These are phyloP conservation scores for Phlegmacium glaucopus DNA, from an alignment of 768 basidiomycete species.

Conservation along the genomic window DNA sequence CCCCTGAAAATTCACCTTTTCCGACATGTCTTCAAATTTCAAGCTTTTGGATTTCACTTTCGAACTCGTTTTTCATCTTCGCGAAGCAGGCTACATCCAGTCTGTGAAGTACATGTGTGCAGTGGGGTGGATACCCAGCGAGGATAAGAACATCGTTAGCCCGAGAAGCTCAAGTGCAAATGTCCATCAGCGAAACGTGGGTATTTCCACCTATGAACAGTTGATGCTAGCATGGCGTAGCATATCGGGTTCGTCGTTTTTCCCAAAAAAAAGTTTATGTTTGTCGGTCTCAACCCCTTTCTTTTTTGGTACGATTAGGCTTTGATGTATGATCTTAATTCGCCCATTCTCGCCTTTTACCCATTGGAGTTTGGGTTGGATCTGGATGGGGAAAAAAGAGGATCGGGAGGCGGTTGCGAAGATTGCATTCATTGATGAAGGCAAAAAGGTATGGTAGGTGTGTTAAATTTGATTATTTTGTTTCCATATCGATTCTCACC, in stretches of 20 bases:
- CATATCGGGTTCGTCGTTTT: constrained; percentile 65
- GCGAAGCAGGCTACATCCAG: no score
- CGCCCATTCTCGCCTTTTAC: constrained; percentile 93
- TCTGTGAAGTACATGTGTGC: no score
- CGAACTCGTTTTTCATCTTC: no score
- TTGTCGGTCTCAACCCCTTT: no score
- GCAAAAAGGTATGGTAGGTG: constrained; percentile 79
- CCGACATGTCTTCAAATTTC: no score
- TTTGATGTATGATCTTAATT: constrained; percentile 81
- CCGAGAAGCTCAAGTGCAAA: no score
- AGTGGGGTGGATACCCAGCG: no score
- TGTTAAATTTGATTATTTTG: constrained; percentile 22
- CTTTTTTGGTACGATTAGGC: constrained; percentile 56
- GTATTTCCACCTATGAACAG: constrained; percentile 94
- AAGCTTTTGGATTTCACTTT: no score
- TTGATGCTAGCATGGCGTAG: constrained; percentile 88
- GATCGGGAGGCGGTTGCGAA: constrained; percentile 99
- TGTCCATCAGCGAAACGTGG: no score
- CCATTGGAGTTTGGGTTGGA: constrained; percentile 89
- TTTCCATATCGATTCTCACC: background rate
- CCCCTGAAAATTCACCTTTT: no score
- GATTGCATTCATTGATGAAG: constrained; percentile 94
- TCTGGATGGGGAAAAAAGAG: constrained; percentile 96
- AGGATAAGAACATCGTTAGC: no score
- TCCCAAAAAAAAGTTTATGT: constrained; percentile 42